Conservation (phyloP, 2,329 filamentous ascomycete species). For the Aspergillus niger region DNA sequence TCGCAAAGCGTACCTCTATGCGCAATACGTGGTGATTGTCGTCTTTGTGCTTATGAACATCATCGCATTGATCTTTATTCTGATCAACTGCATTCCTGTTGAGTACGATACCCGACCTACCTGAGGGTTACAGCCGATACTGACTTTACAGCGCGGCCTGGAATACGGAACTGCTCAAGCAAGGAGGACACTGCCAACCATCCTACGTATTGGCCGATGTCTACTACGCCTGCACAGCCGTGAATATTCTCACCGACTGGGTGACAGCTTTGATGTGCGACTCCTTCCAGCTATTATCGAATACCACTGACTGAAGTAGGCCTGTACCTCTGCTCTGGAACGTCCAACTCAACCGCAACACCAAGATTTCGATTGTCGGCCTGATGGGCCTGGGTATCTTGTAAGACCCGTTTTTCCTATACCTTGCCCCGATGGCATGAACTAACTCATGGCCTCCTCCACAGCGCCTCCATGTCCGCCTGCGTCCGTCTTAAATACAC, state of each 20-base stretch:
- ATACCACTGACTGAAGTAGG: conserved; percentile 31
- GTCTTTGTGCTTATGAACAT: conserved; percentile 26
- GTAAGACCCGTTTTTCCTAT: conserved; percentile 35
- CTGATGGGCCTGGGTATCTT: conserved; percentile 50
- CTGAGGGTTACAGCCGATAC: not conserved
- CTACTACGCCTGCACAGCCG: conserved; percentile 28
- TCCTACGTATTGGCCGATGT: conserved; percentile 26
- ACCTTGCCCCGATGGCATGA: too few species aligned
- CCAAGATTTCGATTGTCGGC: conserved; percentile 49
- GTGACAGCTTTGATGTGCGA: conserved; percentile 26
- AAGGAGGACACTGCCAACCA: conserved; percentile 25
- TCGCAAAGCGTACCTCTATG: conserved; percentile 24
- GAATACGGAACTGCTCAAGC: conserved; percentile 17
- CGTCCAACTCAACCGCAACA: conserved; percentile 47
- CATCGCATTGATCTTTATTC: conserved; percentile 27
- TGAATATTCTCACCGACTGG: conserved; percentile 31
- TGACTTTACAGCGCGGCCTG: conserved; percentile 22
- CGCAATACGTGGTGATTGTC: conserved; percentile 24
- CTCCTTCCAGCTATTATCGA: conserved; percentile 24
- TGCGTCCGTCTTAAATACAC: conserved; percentile 48
- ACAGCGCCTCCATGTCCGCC: conserved; percentile 31
- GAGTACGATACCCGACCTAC: conserved; percentile 16
- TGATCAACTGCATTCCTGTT: conserved; percentile 26
- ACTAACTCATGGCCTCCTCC: not conserved
- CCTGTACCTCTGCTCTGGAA: conserved; percentile 45